phyloP scores from a whole-genome alignment of 208 protist genomes.

The Leishmania martiniquensis region DNA sequence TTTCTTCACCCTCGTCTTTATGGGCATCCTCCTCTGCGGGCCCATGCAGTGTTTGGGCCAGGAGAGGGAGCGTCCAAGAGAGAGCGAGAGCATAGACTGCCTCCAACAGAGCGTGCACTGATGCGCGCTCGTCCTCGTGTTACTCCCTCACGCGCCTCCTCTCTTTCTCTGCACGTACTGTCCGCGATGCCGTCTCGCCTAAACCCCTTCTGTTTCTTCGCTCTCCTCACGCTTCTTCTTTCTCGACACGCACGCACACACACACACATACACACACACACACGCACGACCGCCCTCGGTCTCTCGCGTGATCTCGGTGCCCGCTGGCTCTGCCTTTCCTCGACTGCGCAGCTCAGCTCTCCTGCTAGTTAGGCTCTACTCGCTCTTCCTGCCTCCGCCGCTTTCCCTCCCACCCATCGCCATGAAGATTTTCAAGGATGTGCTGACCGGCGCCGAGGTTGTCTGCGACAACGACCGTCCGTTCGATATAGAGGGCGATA shows the following conservation, averaged over 20 bases:
- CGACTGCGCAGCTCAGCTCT: slow-evolving; percentile 15
- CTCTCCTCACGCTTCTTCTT: not conserved
- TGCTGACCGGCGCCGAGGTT: slow-evolving; percentile 90
- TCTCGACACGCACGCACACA: not conserved
- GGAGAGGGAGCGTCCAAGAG: not conserved
- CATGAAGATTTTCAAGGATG: slow-evolving; percentile 92
- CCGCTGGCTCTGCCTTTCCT: not conserved
- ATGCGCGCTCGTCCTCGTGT: too few species aligned
- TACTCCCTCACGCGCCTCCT: too few species aligned
- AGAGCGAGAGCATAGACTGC: not conserved
- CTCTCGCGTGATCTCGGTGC: not conserved
- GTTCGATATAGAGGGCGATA: slow-evolving; percentile 76
- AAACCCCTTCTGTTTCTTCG: not conserved
- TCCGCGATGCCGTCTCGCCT: not conserved
- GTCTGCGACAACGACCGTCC: slow-evolving; percentile 91
- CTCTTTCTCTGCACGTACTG: not conserved
- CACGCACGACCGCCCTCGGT: too few species aligned
- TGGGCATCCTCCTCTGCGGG: not conserved
- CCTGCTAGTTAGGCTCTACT: not conserved
- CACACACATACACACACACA: not conserved
- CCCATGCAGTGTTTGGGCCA: not conserved
- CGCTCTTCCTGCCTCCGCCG: not conserved
- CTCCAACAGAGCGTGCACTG: not conserved
- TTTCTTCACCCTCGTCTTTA: not conserved
- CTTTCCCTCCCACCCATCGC: not conserved